Percentiles rank a stretch among this genome's conserved stretches.
These are phyloP conservation scores for Paraconiothyrium brasiliense DNA, from an alignment of 2,329 filamentous ascomycete species.

Conservation along the genomic window DNA sequence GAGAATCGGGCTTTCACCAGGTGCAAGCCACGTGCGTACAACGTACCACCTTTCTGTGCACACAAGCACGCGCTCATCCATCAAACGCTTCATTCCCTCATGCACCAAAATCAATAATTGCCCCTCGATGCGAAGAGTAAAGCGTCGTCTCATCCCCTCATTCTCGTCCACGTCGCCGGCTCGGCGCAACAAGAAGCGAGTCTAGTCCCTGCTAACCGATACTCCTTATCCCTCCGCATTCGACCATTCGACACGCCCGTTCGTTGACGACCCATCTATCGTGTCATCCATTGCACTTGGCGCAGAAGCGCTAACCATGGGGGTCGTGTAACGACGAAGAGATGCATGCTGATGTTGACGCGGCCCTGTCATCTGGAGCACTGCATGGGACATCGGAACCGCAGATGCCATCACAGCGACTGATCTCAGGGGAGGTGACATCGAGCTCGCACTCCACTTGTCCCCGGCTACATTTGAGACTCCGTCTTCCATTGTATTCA, in stretches of 20 bases:
- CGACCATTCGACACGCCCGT: neutral
- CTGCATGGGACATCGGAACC: conserved; percentile 5
- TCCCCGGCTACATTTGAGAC: neutral
- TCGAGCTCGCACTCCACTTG: neutral
- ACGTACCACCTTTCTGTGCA: neutral
- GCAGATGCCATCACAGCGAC: neutral
- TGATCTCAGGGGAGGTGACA: conserved; percentile 1
- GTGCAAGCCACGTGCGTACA: conserved; percentile 4
- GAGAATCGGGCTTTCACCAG: neutral
- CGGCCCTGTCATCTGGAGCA: neutral
- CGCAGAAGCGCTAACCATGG: neutral
- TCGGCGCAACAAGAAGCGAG: neutral
- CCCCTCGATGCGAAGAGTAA: conserved; percentile 10
- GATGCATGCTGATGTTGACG: neutral
- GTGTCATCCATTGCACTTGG: neutral
- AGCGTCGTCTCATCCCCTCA: conserved; percentile 6
- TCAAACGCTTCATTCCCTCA: neutral
- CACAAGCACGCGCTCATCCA: conserved; percentile 3
- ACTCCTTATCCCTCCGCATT: conserved; percentile 7
- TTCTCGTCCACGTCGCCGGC: neutral
- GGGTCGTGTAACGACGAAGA: neutral
- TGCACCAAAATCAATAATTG: conserved; percentile 8
- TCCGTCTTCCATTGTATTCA: neutral
- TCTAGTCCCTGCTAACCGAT: conserved; percentile 1
- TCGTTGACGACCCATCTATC: too few relatives aligned